Conservation (phyloP, 192 early-diverging fungal species). For the Coemansia nantahalensis region DNA sequence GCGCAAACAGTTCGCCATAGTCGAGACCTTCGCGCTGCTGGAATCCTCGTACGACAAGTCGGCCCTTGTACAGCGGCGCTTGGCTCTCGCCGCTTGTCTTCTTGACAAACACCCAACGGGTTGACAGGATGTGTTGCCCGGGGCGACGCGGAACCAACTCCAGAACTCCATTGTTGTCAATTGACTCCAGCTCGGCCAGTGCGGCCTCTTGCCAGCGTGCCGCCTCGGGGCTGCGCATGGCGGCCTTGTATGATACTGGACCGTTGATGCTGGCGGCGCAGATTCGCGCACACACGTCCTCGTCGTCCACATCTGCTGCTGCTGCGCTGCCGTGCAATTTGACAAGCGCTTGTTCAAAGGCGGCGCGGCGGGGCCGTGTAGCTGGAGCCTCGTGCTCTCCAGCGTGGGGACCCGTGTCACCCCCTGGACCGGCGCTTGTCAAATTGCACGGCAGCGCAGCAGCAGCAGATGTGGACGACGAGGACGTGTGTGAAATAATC, state of each 20-base stretch:
- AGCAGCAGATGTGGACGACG: no score
- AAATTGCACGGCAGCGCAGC: no score
- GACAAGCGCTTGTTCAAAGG: no score
- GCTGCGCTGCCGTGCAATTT: no score
- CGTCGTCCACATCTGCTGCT: no score
- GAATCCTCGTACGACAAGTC: constrained; percentile 3
- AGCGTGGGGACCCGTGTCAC: no score
- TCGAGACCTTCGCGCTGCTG: constrained; percentile 1
- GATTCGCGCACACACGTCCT: no score
- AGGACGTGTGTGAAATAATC: no score
- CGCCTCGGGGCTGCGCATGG: background rate
- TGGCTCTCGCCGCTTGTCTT: background rate
- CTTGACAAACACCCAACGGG: constrained; percentile 3
- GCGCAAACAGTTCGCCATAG: constrained; percentile 5
- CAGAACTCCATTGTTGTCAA: constrained; percentile 7
- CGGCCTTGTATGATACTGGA: background rate
- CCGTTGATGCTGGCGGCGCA: no score
- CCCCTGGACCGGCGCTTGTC: no score
- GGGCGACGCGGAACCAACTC: background rate
- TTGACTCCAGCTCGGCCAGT: background rate
- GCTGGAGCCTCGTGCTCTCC: no score
- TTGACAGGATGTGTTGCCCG: constrained; percentile 1
- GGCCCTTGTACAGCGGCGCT: constrained; percentile 4
- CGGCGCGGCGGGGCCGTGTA: no score
- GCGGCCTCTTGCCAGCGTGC: constrained; percentile 1